Conservation (phyloP, 148 eudicot species). For the Vaccinium corymbosum region DNA sequence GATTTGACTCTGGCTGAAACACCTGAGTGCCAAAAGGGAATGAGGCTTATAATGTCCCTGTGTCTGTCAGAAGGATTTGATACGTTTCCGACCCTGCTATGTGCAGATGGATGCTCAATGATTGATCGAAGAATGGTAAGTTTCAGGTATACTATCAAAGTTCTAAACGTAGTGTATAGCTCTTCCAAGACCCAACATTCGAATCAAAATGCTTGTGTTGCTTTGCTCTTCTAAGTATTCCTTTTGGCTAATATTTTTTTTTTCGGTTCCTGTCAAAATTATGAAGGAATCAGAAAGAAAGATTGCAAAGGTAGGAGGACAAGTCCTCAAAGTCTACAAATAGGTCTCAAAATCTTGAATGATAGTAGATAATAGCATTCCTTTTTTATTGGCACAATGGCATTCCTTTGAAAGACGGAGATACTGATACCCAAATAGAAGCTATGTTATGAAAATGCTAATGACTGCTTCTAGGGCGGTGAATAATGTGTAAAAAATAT, state of each 20-base stretch:
- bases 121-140: slow-evolving; percentile 98
- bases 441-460: background rate
- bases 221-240: background rate
- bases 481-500: background rate
- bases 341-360: background rate
- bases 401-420: background rate
- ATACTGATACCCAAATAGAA: background rate
- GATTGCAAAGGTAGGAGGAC: background rate
- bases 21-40: slow-evolving; percentile 97
- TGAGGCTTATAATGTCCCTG: slow-evolving; percentile 73
- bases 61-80: slow-evolving; percentile 96
- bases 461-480: background rate
- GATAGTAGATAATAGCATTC: background rate
- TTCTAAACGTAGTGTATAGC: background rate
- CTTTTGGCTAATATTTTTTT: background rate
- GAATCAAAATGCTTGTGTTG: slow-evolving; percentile 6
- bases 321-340: background rate
- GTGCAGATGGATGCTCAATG: slow-evolving; percentile 99
- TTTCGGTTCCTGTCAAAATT: background rate
- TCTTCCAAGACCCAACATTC: background rate
- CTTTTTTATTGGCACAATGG: too few relatives aligned
- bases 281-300: background rate
- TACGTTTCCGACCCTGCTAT: slow-evolving; percentile 89
- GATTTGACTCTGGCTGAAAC: slow-evolving; percentile 79
- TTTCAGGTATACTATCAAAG: background rate